These are phyloP conservation scores for Fusarium sp. DNA, from an alignment of 2,329 filamentous ascomycete genomes.

Conservation along the genomic window DNA sequence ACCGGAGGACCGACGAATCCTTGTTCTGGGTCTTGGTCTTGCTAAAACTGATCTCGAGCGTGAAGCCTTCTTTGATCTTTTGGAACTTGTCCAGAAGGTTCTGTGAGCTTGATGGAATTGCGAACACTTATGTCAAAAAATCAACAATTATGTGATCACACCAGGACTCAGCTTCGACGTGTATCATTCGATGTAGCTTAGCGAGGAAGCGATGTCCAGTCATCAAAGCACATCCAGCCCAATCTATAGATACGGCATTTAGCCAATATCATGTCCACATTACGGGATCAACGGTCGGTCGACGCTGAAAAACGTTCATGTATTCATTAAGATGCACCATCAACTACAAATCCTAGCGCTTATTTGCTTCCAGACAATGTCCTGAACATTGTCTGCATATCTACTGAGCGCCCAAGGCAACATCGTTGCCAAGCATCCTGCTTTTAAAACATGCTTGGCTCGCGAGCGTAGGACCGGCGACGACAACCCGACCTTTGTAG, in stretches of 20 bases:
- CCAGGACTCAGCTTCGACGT: not conserved
- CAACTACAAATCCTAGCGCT: constrained; percentile 40
- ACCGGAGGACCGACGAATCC: constrained; percentile 70
- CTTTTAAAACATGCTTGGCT: constrained; percentile 32
- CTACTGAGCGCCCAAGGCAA: constrained; percentile 36
- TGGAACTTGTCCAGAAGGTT: constrained; percentile 71
- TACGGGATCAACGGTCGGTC: not conserved
- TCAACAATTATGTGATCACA: not conserved
- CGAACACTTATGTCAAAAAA: too few species aligned
- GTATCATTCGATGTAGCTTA: not conserved
- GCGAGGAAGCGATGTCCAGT: not conserved
- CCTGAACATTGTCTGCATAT: constrained; percentile 40
- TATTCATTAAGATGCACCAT: constrained; percentile 48
- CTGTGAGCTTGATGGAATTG: constrained; percentile 51
- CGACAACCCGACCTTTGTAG: constrained; percentile 16
- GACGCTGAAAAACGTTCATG: constrained; percentile 37
- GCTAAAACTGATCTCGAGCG: constrained; percentile 62
- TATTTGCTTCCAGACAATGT: constrained; percentile 41
- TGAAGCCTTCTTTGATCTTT: constrained; percentile 72
- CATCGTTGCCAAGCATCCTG: constrained; percentile 36
- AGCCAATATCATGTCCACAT: not conserved
- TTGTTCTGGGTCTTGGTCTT: constrained; percentile 72
- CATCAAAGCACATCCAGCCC: not conserved
- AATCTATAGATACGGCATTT: not conserved
- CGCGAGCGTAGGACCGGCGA: constrained; percentile 22